These are phyloP conservation scores for Pseudoperonospora humuli DNA, from an alignment of 352 stramenopile genomes.

Conservation along the genomic window DNA sequence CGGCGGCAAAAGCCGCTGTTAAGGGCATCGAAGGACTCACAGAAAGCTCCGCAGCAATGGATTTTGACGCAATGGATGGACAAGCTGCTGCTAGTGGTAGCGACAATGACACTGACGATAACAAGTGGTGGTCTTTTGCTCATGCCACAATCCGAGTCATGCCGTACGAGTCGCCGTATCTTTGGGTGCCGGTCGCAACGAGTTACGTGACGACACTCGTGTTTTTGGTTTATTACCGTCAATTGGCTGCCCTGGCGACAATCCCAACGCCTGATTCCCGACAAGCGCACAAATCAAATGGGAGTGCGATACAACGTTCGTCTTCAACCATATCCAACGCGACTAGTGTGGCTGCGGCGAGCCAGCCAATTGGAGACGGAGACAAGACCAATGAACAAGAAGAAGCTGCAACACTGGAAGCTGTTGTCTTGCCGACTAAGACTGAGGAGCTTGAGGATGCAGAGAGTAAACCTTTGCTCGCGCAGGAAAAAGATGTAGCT, in stretches of 20 bases:
- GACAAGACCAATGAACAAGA: conserved; percentile 7
- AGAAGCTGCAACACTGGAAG: conserved; percentile 7
- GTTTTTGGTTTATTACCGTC: conserved; percentile 64
- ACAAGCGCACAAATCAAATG: background rate
- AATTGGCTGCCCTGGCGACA: conserved; percentile 52
- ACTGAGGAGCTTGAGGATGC: conserved; percentile 7
- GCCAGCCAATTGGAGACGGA: conserved; percentile 8
- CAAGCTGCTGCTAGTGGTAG: conserved; percentile 1
- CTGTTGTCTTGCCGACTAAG: conserved; percentile 4
- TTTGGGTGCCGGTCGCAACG: conserved; percentile 68
- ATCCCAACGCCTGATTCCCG: conserved; percentile 33
- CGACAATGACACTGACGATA: conserved; percentile 19
- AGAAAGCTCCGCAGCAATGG: conserved; percentile 3
- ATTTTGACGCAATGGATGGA: conserved; percentile 9
- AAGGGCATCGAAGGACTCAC: conserved; percentile 21
- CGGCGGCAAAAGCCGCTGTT: conserved; percentile 18
- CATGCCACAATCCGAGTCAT: conserved; percentile 77
- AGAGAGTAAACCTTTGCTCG: conserved; percentile 16
- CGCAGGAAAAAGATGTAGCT: conserved; percentile 8
- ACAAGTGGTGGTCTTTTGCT: conserved; percentile 68
- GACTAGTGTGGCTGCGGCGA: conserved; percentile 15
- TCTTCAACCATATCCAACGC: conserved; percentile 24
- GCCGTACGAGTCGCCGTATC: conserved; percentile 63
- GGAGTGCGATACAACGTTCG: conserved; percentile 10
- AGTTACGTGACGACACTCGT: conserved; percentile 72